Percentiles rank a stretch among this genome's conserved stretches.
These are phyloP conservation scores for Datisca glomerata DNA, from an alignment of 306 rosid species.

Conservation along the genomic window DNA sequence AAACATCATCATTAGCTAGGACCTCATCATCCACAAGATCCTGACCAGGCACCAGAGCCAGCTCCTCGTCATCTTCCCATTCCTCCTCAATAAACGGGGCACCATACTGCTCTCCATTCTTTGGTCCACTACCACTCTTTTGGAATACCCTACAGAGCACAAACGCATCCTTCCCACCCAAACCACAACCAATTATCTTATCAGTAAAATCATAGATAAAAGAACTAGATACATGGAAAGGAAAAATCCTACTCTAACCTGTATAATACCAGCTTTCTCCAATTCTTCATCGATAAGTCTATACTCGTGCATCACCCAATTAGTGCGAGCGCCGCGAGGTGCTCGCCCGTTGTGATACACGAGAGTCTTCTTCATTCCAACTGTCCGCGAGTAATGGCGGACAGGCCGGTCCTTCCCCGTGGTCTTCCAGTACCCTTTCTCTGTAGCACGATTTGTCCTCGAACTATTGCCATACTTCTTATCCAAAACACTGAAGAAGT, in stretches of 20 bases:
- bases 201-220: not conserved
- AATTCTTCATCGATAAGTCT: conserved; percentile 43
- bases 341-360: conserved; percentile 82
- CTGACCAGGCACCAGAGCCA: conserved; percentile 18
- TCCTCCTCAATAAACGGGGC: conserved; percentile 85
- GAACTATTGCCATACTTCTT: conserved; percentile 71
- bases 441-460: conserved; percentile 86
- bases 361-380: conserved; percentile 91
- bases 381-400: conserved; percentile 15
- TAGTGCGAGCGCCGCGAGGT: conserved; percentile 56
- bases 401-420: conserved; percentile 78
- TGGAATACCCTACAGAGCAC: conserved; percentile 87
- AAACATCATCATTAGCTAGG: conserved; percentile 9
- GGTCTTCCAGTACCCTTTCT: conserved; percentile 87
- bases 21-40: conserved; percentile 8
- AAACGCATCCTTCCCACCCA: conserved; percentile 61
- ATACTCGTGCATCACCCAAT: conserved; percentile 99
- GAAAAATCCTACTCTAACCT: conserved; percentile 23
- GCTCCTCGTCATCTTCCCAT: conserved; percentile 52
- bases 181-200: conserved; percentile 13
- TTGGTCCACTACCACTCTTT: conserved; percentile 92
- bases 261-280: conserved; percentile 33
- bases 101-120: conserved; percentile 93
- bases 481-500: conserved; percentile 70
- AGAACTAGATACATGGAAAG: not conserved